Base-by-base conservation (phyloP, 2,329 filamentous ascomycete species). In the Diplodia scrobiculata region DNA sequence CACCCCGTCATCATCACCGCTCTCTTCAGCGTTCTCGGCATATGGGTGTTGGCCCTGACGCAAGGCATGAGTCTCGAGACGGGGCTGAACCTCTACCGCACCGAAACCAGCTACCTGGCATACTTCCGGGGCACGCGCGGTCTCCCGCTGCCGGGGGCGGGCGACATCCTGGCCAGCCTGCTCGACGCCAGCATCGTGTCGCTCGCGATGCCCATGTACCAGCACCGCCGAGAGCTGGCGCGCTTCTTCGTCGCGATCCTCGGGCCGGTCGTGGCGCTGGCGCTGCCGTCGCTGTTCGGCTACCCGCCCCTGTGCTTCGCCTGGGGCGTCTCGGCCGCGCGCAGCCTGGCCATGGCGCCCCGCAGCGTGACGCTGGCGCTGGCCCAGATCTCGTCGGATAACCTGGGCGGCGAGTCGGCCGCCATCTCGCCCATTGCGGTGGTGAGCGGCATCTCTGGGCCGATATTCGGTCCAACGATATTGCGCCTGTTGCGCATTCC, bases 121-220 rank as follows among this genome's bases (percentile, higher is more conserved):
- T 77, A 87, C 50, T 86, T 84, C 82, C 72, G 78, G 13, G 75
- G 78, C 36, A 68, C 68, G 29, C 71, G 45, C 27, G 65, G 74
- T 19, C 66, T 76, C 2, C 65, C 67, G 3, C 70, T 74, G 1
- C 84, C 85, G 0, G 86, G 86, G 6, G 84, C 86, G 0, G 86
- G 84, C 21, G 85, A 88, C 69, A 71, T 87, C 25, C 82, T 87
- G 67, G 75, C 79, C 68, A 84, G 81, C 51, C 73, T 83, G 3
- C 79, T 88, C 25, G 85, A 88, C 71, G 84, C 84, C 7, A 81
- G 80, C 68, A 87, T 88, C 69, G 83, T 87, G 0, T 80, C 84
- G 1, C 80, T 88, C 3, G 85, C 85, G 1, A 75, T 88, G 25
- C 85, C 86, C 0, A 87, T 87, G 84, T 87, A 83, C 72, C 82